Evolutionary conservation across 306 rosid genomes (phyloP).

Genomic region (Cucumis melo): DNA sequence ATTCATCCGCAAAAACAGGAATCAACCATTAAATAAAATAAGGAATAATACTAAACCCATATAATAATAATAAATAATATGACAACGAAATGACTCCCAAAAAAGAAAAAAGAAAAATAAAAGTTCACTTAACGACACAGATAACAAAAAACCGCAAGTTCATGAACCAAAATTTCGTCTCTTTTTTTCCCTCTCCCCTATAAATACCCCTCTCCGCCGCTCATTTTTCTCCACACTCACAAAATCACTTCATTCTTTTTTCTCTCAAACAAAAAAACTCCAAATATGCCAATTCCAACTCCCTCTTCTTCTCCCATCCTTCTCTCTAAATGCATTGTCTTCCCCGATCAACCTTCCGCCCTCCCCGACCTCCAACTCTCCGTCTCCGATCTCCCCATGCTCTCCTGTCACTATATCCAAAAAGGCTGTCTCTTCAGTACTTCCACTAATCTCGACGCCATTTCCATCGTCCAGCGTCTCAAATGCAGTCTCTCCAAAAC

Average conservation of each 20-base stretch:
- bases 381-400: constrained; percentile 87
- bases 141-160: constrained; percentile 8
- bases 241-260: background rate
- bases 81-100: constrained; percentile 7
- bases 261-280: background rate
- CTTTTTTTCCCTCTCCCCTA: background rate
- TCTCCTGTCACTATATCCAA: constrained; percentile 88
- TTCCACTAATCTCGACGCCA: constrained; percentile 23
- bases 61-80: constrained; percentile 5
- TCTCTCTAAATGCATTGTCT: constrained; percentile 40
- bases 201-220: constrained; percentile 16
- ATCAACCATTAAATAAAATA: background rate
- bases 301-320: constrained; percentile 21
- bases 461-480: constrained; percentile 22
- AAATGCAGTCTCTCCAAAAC: constrained; percentile 42
- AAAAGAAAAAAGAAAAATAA: no score
- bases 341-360: constrained; percentile 44
- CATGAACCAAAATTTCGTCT: constrained; percentile 20
- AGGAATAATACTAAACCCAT: background rate
- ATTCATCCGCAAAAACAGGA: background rate
- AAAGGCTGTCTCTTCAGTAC: constrained; percentile 69
- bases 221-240: constrained; percentile 18
- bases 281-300: constrained; percentile 13
- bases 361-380: constrained; percentile 56
- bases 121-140: background rate